phyloP scores from a whole-genome alignment of 2,329 filamentous ascomycete species.

The Scedosporium minutisporum region DNA sequence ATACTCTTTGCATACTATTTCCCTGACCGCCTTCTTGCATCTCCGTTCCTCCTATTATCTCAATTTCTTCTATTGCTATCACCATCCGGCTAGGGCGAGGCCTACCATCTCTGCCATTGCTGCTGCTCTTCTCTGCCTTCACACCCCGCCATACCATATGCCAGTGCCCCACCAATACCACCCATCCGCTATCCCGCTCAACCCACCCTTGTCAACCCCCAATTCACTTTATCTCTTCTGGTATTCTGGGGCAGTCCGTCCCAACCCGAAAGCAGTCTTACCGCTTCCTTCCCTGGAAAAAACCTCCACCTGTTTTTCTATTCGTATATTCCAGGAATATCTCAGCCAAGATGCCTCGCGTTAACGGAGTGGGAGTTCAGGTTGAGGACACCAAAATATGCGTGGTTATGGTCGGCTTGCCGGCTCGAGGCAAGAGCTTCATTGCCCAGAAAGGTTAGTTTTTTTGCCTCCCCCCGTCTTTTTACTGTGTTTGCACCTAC shows the following conservation, averaged over 20 bases:
- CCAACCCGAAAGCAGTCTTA: neutral
- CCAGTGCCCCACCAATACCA: neutral
- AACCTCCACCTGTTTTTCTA: neutral
- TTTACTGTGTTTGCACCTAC: neutral
- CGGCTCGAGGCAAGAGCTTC: constrained; percentile 90
- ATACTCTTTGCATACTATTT: no score
- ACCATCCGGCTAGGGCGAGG: no score
- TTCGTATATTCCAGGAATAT: constrained; percentile 7
- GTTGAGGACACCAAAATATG: constrained; percentile 94
- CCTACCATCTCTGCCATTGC: neutral
- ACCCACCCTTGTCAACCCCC: neutral
- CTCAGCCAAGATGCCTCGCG: neutral
- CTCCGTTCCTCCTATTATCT: no score
- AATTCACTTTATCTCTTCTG: neutral
- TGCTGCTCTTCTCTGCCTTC: neutral
- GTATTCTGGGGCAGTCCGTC: neutral
- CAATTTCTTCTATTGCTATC: no score
- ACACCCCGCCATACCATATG: neutral
- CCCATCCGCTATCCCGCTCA: neutral
- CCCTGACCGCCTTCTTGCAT: no score
- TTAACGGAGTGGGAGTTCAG: constrained; percentile 58
- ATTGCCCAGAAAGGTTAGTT: constrained; percentile 88
- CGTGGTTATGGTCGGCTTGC: constrained; percentile 96
- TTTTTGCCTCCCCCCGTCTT: neutral
- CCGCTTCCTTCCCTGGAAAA: neutral